Percentiles rank a stretch among this genome's conserved stretches.
These are phyloP conservation scores for Plasmodium fragile DNA, from an alignment of 169 alveolate genomes.

Conservation along the genomic window DNA sequence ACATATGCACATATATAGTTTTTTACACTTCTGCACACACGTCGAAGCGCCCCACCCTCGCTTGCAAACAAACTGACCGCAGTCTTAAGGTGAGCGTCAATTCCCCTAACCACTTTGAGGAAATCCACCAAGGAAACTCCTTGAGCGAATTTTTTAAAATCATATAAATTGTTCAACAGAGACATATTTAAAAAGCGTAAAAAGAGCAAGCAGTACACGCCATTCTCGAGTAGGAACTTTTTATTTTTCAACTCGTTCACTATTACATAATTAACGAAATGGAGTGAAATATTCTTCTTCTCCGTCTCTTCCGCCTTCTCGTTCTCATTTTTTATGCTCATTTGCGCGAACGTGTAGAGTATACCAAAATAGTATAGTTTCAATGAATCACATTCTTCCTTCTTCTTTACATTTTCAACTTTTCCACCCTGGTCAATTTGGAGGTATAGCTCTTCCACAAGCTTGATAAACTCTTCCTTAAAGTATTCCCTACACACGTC, in stretches of 20 bases:
- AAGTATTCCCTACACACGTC: neutral
- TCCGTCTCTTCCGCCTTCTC: neutral
- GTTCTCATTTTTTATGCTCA: neutral
- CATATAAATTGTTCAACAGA: constrained; percentile 23
- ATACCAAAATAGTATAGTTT: constrained; percentile 51
- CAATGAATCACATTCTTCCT: constrained; percentile 10
- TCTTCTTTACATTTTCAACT: neutral
- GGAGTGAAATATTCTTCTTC: neutral
- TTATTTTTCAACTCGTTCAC: constrained; percentile 28
- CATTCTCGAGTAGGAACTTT: constrained; percentile 38
- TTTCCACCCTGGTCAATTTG: constrained; percentile 7
- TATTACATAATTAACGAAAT: constrained; percentile 19
- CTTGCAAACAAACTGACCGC: constrained; percentile 2
- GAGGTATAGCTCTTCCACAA: constrained; percentile 16
- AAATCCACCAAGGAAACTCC: constrained; percentile 6
- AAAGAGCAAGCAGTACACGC: constrained; percentile 31
- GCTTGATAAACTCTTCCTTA: neutral
- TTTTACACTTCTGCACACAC: neutral
- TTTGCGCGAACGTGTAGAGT: constrained; percentile 23
- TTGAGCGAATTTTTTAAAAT: constrained; percentile 21
- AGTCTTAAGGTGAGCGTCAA: neutral
- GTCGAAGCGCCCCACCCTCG: neutral
- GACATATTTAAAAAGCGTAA: constrained; percentile 43
- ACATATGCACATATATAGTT: neutral
- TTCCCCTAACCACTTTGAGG: neutral